Conservation (phyloP, 257 asterid genomes). For the Striga asiatica region DNA sequence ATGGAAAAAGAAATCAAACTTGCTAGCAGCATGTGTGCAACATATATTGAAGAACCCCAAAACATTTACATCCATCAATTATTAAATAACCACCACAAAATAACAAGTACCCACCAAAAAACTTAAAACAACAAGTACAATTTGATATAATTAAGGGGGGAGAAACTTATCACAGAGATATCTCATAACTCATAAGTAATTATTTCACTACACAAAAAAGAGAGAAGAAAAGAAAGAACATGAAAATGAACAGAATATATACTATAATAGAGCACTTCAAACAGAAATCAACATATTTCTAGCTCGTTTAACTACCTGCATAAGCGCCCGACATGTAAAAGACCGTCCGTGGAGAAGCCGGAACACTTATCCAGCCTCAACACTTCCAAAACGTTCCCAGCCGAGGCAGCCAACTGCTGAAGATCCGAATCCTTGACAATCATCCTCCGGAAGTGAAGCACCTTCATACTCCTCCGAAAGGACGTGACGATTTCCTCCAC, state of each 20-base stretch:
- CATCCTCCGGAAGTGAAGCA: constrained; percentile 74
- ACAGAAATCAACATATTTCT: not conserved
- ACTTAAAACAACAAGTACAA: not conserved
- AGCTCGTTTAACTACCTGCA: constrained; percentile 39
- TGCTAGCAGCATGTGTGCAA: not conserved
- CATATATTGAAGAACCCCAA: not conserved
- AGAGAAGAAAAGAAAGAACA: not conserved
- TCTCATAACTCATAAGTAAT: not conserved
- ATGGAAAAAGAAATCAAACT: constrained; percentile 11
- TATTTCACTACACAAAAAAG: too few relatives aligned
- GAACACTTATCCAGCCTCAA: constrained; percentile 78
- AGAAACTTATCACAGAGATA: not conserved
- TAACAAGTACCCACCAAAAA: not conserved
- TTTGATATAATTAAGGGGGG: not conserved
- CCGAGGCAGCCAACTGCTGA: constrained; percentile 28
- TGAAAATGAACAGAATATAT: not conserved
- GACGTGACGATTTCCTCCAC: constrained; percentile 38
- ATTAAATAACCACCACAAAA: not conserved
- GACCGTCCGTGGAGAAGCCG: constrained; percentile 71
- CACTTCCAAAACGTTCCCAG: constrained; percentile 34
- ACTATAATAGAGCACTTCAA: not conserved
- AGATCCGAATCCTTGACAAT: constrained; percentile 69
- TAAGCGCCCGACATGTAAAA: constrained; percentile 33
- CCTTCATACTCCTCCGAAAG: constrained; percentile 34
- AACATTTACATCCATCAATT: constrained; percentile 16